Evolutionary conservation across 805 yeast genomes (phyloP), one percentile per base, ranked within the genome.

Genomic region (Candida easanensis): DNA sequence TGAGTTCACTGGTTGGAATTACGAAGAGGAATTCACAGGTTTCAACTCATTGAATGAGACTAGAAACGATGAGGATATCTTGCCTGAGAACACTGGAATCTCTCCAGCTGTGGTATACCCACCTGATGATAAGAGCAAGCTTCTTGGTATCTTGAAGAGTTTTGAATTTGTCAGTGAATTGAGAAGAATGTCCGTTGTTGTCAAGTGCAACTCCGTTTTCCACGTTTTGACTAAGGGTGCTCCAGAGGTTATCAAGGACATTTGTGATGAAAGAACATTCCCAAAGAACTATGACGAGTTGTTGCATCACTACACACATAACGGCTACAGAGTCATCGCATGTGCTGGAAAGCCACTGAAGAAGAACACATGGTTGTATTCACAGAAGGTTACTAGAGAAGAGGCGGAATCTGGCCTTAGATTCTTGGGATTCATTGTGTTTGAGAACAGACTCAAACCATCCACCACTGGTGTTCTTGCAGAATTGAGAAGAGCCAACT

Each of bases 251-350:
- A 86, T 93, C 74, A 70, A 76, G 23, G 82, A 79, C 15, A 79
- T 93, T 23, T 93, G 99, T 65, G 66, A 69, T 14, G 79, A 83
- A 1, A 78, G 74, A 16, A 69, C 89, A 0, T 64, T 93, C 38
- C 99, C 99, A 1, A 58, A 63, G 2, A 77, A 89, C 55, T 93
- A 77, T 60, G 82, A 84, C 19, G 84, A 84, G 26, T 60, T 85
- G 18, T 70, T 93, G 27, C 84, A 88, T 56, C 74, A 82, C 45
- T 93, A 93, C 61, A 93, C 99, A 0, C 98, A 89, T 60, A 79
- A 81, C 38, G 99, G 99, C 1, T 88, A 82, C 61, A 80, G 99
- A 58, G 97, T 93, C 2, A 93, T 93, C 64, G 98, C 97, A 0
- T 84, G 96, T 62, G 98, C 96, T 1, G 76, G 80, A 38, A 88